Conservation (phyloP, 176 grass and related monocot species). For the Aegilops longissima region DNA sequence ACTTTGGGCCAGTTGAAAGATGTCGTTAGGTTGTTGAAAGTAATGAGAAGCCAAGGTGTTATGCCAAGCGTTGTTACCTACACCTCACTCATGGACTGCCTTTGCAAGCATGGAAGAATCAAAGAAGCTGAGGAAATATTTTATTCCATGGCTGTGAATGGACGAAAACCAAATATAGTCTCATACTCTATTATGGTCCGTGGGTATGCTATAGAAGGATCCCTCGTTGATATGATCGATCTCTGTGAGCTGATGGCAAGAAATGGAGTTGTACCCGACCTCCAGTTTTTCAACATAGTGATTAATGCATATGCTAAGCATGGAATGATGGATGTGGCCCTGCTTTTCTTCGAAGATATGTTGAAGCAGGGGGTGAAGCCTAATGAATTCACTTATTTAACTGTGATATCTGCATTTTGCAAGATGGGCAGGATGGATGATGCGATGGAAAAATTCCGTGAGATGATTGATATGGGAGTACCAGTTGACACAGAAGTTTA, state of each 20-base stretch:
- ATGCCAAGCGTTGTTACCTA: neutral
- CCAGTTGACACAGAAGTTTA: too few relatives aligned
- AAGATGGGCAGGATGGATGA: neutral
- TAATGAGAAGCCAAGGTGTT: conserved; percentile 23
- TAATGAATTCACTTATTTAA: too few relatives aligned
- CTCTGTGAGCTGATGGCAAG: neutral
- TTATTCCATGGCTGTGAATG: neutral
- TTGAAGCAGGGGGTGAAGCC: too few relatives aligned
- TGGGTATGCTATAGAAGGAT: neutral
- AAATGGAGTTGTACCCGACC: too few relatives aligned
- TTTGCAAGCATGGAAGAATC: conserved; percentile 10
- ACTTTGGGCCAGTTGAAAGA: neutral
- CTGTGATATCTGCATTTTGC: too few relatives aligned
- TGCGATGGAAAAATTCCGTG: neutral
- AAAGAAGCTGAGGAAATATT: neutral
- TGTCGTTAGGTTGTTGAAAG: neutral
- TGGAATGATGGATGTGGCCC: too few relatives aligned
- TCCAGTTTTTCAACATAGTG: too few relatives aligned
- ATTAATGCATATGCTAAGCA: too few relatives aligned
- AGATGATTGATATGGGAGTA: too few relatives aligned
- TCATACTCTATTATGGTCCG: neutral
- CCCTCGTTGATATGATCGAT: neutral
- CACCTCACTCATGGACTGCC: neutral
- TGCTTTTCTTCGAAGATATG: too few relatives aligned
- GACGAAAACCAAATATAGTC: neutral